Evolutionary conservation across 306 rosid species (phyloP).

Genomic region (Trifolium pratense): DNA sequence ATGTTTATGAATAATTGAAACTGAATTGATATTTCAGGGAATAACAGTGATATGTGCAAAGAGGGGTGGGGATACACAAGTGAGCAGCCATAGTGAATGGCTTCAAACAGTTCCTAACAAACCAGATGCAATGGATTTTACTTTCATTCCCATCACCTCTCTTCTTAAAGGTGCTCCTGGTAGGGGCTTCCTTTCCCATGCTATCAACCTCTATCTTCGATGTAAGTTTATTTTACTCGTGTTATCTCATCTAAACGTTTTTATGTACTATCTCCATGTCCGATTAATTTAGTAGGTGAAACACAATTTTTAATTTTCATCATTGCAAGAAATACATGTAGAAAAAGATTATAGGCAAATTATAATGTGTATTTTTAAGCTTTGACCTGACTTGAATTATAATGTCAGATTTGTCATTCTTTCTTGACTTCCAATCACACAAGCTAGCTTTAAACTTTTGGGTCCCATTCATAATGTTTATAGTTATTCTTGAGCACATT

Average conservation of each 20-base stretch:
- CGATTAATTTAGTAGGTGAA: no score
- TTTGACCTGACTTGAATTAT: constrained; percentile 1
- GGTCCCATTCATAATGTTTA: constrained; percentile 67
- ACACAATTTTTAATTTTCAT: no score
- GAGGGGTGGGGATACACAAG: constrained; percentile 73
- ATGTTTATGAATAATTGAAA: background rate
- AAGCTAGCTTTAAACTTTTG: constrained; percentile 57
- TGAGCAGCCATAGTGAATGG: constrained; percentile 78
- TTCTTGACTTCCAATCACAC: constrained; percentile 62
- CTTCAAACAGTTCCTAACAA: constrained; percentile 67
- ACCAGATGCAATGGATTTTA: constrained; percentile 71
- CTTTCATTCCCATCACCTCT: constrained; percentile 80
- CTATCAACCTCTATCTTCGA: constrained; percentile 91
- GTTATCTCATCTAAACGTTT: no score
- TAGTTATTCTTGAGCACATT: constrained; percentile 9
- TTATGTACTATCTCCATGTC: no score
- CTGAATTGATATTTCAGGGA: constrained; percentile 48
- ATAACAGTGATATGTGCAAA: constrained; percentile 73
- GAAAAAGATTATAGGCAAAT: no score
- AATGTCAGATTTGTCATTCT: constrained; percentile 62
- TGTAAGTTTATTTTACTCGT: constrained; percentile 60
- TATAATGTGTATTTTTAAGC: no score
- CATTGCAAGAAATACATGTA: no score
- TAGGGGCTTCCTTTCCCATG: constrained; percentile 83
- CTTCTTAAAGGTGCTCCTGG: constrained; percentile 84